Percentiles rank a stretch among this genome's conserved stretches.
Evolutionary conservation across 176 grass and related monocot species (phyloP).

Genomic region (Hyparrhenia diplandra): DNA sequence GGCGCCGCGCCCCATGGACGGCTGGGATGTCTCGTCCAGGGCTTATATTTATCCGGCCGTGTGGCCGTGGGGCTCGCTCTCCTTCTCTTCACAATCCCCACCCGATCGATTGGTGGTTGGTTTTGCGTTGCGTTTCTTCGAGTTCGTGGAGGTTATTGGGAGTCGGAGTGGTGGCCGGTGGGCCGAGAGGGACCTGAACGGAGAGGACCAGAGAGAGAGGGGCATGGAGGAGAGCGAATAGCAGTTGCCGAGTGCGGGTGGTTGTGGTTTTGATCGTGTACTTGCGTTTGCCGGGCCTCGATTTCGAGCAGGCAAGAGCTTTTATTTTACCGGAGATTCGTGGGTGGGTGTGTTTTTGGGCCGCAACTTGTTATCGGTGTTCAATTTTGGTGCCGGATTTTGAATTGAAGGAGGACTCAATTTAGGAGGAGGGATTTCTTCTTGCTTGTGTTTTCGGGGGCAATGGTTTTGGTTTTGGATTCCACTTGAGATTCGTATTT

Average conservation of each 20-base stretch:
- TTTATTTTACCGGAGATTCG: not conserved
- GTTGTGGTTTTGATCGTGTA: not conserved
- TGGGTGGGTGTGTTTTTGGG: not conserved
- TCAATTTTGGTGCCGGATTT: not conserved
- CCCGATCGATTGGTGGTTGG: not conserved
- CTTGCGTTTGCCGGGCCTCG: not conserved
- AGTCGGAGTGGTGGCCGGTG: not conserved
- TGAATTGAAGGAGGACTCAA: not conserved
- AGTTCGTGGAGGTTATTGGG: not conserved
- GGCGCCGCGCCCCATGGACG: not conserved
- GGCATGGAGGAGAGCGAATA: constrained; percentile 25
- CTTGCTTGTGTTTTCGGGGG: not conserved
- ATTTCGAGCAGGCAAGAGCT: constrained; percentile 13
- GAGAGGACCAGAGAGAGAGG: not conserved
- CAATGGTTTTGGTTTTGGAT: constrained; percentile 9
- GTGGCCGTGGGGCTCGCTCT: not conserved
- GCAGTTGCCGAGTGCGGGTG: not conserved
- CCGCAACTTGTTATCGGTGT: not conserved
- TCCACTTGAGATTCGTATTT: not conserved
- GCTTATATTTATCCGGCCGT: constrained; percentile 20
- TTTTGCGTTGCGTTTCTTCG: not conserved
- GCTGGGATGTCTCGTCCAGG: not conserved
- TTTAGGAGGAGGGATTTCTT: not conserved
- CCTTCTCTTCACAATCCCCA: not conserved
- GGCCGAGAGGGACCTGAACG: not conserved